Base-by-base conservation (phyloP, 306 rosid species). In the Carpinus viminea region DNA sequence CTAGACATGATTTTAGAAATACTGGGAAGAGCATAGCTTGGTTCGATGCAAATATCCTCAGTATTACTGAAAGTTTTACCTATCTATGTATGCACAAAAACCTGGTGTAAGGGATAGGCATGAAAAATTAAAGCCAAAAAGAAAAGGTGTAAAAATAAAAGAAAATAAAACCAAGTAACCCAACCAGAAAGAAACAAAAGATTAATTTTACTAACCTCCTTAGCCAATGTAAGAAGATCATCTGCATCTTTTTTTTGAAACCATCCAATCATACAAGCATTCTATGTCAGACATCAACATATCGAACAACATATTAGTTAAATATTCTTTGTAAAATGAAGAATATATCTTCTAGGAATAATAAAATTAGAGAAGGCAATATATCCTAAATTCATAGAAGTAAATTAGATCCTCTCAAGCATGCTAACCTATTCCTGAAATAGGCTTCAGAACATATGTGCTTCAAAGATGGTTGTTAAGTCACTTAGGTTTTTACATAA, bases 181-280 rank as follows among this genome's bases (percentile, higher is more conserved):
- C 70, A 64, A 34, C 46, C 46, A 34, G 24, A 31, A 64, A 64
- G 47, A 9, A 64, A 45, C 24, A 16, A 34, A 34, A 16, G 20
- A 34, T 31, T 13, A 64, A 64, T 64, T 64, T 5, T 64, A 7
- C 70, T 16, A 8, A 64, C 70, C 70, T 64, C 70, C 46, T 64
- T 38, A 64, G 70, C 70, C 70, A 34, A 31, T 15, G 46, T 16
- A 64, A 64, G 70, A 64, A 64, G 70, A 64, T 31, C 46, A 16
- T 15, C 46, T 64, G 45, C 18, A 64, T 64, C 70, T 64, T 64
- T 18, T 16, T 31, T 34, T 34, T 64, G 70, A 64, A 64, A 64
- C 70, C 70, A 64, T 64, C 70, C 70, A 34, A 34, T 34, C 70
- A 64, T 64, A 64, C 70, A 64, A 34, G 70, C 70, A 64, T 34